Base-by-base conservation (phyloP, 805 yeast species). In the Brettanomyces sp. region DNA sequence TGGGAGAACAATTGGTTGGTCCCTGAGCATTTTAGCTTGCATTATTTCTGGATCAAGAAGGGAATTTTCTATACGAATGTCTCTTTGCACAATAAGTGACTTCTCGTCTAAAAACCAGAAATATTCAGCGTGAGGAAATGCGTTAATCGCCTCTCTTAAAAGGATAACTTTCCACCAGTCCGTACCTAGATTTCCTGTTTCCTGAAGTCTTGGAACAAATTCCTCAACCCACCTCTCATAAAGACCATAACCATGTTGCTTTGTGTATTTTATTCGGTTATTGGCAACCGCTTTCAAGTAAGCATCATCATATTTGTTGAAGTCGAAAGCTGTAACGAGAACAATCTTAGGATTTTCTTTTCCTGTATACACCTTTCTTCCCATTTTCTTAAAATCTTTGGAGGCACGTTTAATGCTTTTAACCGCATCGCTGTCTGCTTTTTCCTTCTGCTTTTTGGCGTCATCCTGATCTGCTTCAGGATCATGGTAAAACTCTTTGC, bases 81-180 rank as follows among this genome's bases (percentile, higher is more conserved):
- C 74, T 47, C 79, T 67, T 49, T 86, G 77, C 87, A 85, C 83
- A 47, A 91, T 80, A 44, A 88, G 64, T 0, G 91, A 79, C 56
- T 82, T 79, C 52, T 85, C 77, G 60, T 87, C 96, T 39, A 93
- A 59, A 58, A 80, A 90, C 93, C 97, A 86, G 58, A 90, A 82
- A 71, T 87, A 84, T 60, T 86, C 79, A n/a, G 96, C 85, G 42
- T 81, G 70, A 1, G 98, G 98, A 69, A 89, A 89, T 0, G 95
- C 93, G 61, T 77, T 78, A 82, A 91, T 80, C n/a, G 98, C 97
- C 39, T 90, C 93, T 49, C 95, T 74, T 59, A 87, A 62, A 37
- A 81, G 62, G 47, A 76, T 74, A 28, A 82, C 57, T 52, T 81
- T 77, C 32, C 79, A 74, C 93, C 95, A 85, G 28, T 70, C 65